A percentile compares a stretch with the other conserved stretches of the same genome.
Conservation (phyloP, 345 rosid genomes). For the Salix exigua region DNA sequence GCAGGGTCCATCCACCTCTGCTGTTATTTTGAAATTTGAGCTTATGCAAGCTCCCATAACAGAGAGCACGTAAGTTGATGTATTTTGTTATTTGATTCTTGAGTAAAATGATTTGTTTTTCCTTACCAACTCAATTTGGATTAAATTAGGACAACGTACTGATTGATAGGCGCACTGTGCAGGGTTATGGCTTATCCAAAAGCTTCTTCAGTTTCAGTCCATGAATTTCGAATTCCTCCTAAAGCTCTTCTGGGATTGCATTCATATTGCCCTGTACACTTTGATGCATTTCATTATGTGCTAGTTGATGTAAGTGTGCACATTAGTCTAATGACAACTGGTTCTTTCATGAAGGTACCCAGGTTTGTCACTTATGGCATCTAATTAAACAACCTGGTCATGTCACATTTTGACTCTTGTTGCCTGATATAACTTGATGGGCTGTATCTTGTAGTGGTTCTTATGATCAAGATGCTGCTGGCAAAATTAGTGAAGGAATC, state of each 20-base stretch:
- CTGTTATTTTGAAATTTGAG: slow-evolving; percentile 87
- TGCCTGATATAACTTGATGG: slow-evolving; percentile 13
- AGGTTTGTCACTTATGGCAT: slow-evolving; percentile 49
- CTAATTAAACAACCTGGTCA: background rate
- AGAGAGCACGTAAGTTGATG: slow-evolving; percentile 46
- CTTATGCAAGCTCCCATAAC: slow-evolving; percentile 68
- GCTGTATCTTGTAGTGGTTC: slow-evolving; percentile 44
- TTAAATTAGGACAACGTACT: background rate
- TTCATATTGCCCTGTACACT: slow-evolving; percentile 89
- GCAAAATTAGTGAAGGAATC: slow-evolving; percentile 37
- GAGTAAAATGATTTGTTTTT: background rate
- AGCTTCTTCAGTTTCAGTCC: slow-evolving; percentile 61
- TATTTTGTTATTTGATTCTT: slow-evolving; percentile 9
- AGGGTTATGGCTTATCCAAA: slow-evolving; percentile 52
- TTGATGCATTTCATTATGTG: slow-evolving; percentile 79
- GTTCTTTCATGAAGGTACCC: slow-evolving; percentile 43
- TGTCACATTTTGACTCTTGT: slow-evolving; percentile 4
- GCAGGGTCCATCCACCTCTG: slow-evolving; percentile 67
- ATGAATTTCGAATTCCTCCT: slow-evolving; percentile 86
- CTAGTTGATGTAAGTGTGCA: slow-evolving; percentile 81
- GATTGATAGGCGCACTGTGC: slow-evolving; percentile 19
- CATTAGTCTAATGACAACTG: slow-evolving; percentile 58
- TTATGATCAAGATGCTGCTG: slow-evolving; percentile 35
- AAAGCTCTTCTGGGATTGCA: slow-evolving; percentile 91
- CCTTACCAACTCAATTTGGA: background rate